phyloP scores from a whole-genome alignment of 805 yeast genomes.

The Candida maesae region DNA sequence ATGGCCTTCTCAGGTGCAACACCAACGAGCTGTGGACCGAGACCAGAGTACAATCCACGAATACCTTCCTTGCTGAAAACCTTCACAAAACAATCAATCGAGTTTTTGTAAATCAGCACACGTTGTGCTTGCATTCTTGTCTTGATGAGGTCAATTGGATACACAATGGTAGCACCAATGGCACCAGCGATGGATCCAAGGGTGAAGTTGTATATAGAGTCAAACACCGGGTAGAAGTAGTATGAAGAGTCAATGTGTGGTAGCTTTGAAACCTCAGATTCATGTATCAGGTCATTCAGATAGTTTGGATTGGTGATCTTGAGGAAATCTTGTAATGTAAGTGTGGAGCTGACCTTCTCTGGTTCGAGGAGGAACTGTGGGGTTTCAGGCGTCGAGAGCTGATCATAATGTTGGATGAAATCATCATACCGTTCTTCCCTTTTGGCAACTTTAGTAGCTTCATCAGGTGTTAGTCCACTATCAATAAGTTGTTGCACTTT shows the following conservation, averaged over 20 bases:
- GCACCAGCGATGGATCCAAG: slow-evolving; percentile 96
- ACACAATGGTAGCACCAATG: slow-evolving; percentile 96
- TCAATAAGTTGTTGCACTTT: slow-evolving; percentile 13
- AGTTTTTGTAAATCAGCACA: slow-evolving; percentile 67
- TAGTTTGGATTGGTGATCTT: slow-evolving; percentile 39
- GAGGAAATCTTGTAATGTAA: slow-evolving; percentile 35
- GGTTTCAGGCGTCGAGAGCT: slow-evolving; percentile 16
- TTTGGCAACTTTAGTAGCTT: slow-evolving; percentile 7
- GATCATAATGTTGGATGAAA: slow-evolving; percentile 16
- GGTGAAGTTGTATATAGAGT: slow-evolving; percentile 80
- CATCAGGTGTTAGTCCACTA: slow-evolving; percentile 7
- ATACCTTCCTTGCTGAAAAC: slow-evolving; percentile 76
- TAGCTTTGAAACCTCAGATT: slow-evolving; percentile 13
- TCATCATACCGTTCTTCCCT: slow-evolving; percentile 14
- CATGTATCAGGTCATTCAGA: slow-evolving; percentile 24
- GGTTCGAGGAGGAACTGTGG: slow-evolving; percentile 15
- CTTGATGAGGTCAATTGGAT: slow-evolving; percentile 93
- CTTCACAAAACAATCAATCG: slow-evolving; percentile 80
- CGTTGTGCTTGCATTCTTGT: slow-evolving; percentile 98
- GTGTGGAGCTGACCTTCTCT: slow-evolving; percentile 6
- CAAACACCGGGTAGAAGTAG: slow-evolving; percentile 63
- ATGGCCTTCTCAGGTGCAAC: slow-evolving; percentile 99
- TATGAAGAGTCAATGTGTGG: slow-evolving; percentile 29
- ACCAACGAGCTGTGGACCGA: slow-evolving; percentile 91
- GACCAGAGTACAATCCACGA: slow-evolving; percentile 84